Base-by-base conservation (phyloP, 164 flowering plant species). In the Vitis rotundifolia region DNA sequence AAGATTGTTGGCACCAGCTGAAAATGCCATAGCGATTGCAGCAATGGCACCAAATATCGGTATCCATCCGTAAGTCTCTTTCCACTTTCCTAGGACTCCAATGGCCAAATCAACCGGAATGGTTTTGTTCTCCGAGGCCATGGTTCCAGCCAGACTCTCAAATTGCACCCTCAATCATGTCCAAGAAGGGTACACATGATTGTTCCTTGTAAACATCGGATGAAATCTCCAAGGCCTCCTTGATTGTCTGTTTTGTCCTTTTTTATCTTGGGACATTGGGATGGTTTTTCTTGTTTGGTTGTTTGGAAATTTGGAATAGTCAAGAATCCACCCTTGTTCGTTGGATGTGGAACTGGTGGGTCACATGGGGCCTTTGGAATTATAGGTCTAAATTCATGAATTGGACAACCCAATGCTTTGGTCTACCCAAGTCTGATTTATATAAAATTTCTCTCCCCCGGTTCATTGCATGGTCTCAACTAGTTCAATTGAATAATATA, bases 1-100 rank as follows among this genome's bases (percentile, higher is more conserved):
- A 58, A 73, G 68, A 59, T 54, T 73, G 70, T 79, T 79, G 63
- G 82, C 79, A 19, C 82, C 82, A 13, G 72, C 60, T 50, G 63
- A 49, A 55, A 79, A 76, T 48, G 77, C 72, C 19, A 71, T 12
- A 1, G 77, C 67, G 29, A 73, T 58, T 49, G 82, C 63, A 12
- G 73, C 51, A 64, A 76, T 31, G 54, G 70, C 74, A 29, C 75
- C 79, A 12, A 76, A 70, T 28, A 70, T 55, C 37, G 82, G 79
- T 31, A 79, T 75, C 82, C 79, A 79, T 61, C 47, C 64, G 56
- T 79, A 79, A 49, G 79, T 76, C 16, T 75, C 72, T 48, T 58
- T 70, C 79, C 82, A 79, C 19, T 64, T 76, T 55, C 82, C 56
- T 13, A 76, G n/a, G 28, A 73, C 60, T 29, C 49, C 22, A 9